A percentile compares a stretch with the other conserved stretches of the same genome.
These are phyloP conservation scores for Botrytis paeoniae DNA, from an alignment of 2,329 filamentous ascomycete genomes.

Conservation along the genomic window DNA sequence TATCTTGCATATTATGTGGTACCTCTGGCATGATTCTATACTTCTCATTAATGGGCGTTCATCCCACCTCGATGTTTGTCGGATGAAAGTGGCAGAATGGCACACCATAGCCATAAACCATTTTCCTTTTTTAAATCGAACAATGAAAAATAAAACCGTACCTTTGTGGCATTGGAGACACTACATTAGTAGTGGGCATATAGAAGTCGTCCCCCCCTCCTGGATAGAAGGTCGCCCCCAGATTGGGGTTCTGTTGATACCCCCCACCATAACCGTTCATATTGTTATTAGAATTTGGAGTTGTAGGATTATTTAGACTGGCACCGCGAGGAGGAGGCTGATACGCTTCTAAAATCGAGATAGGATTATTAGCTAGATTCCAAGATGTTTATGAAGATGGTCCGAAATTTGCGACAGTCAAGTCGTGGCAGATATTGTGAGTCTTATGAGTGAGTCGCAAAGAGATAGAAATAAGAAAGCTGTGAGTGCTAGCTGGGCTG, in stretches of 20 bases:
- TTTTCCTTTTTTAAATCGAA: background rate
- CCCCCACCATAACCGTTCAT: slow-evolving; percentile 22
- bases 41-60: slow-evolving; percentile 17
- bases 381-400: background rate
- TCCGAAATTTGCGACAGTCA: background rate
- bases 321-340: slow-evolving; percentile 15
- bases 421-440: background rate
- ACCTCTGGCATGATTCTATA: slow-evolving; percentile 91
- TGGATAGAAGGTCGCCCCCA: slow-evolving; percentile 65
- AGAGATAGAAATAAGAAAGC: background rate
- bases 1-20: slow-evolving; percentile 93
- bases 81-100: slow-evolving; percentile 1
- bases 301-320: background rate
- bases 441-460: background rate
- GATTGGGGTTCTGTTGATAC: slow-evolving; percentile 32
- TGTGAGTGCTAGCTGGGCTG: background rate
- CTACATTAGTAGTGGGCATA: slow-evolving; percentile 56
- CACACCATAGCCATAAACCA: background rate
- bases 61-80: background rate
- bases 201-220: slow-evolving; percentile 66
- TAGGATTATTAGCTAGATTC: background rate
- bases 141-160: slow-evolving; percentile 36
- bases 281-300: slow-evolving; percentile 9
- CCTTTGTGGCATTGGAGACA: slow-evolving; percentile 70
- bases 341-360: background rate